These are phyloP conservation scores for Rosa persica DNA, from an alignment of 306 rosid species.

Conservation along the genomic window DNA sequence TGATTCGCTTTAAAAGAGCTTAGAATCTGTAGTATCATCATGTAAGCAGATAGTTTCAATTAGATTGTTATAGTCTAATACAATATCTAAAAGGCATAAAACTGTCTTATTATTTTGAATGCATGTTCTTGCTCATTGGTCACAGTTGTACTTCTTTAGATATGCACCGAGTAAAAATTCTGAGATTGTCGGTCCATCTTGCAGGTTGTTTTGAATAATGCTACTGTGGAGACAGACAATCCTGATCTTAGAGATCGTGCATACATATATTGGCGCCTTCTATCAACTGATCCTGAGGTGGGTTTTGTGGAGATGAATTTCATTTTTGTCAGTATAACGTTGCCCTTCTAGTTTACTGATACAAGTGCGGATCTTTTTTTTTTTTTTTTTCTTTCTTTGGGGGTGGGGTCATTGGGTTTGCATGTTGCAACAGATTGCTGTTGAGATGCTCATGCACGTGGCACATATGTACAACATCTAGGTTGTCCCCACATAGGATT, in stretches of 20 bases:
- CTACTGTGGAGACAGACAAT: slow-evolving; percentile 97
- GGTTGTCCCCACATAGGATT: background rate
- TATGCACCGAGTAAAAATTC: slow-evolving; percentile 16
- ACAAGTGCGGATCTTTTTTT: background rate
- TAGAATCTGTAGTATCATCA: background rate
- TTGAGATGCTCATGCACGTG: background rate
- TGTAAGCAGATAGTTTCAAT: background rate
- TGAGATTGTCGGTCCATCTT: slow-evolving; percentile 26
- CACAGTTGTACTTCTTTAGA: slow-evolving; percentile 9
- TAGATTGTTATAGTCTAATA: background rate
- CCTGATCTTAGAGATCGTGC: slow-evolving; percentile 99
- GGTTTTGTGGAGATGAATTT: slow-evolving; percentile 17
- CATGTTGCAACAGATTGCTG: background rate
- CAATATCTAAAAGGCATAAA: background rate
- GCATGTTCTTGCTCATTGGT: background rate
- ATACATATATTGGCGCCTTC: slow-evolving; percentile 98
- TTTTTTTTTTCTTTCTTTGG: background rate
- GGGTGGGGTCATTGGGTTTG: background rate
- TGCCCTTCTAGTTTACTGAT: background rate
- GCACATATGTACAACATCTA: background rate
- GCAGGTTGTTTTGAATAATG: slow-evolving; percentile 97
- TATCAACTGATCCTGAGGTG: slow-evolving; percentile 99
- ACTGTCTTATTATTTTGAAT: background rate
- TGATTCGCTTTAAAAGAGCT: slow-evolving; percentile 1
- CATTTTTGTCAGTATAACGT: slow-evolving; percentile 5